These are phyloP conservation scores for Neopestalotiopsis rosae DNA, from an alignment of 2,329 filamentous ascomycete genomes.

Conservation along the genomic window DNA sequence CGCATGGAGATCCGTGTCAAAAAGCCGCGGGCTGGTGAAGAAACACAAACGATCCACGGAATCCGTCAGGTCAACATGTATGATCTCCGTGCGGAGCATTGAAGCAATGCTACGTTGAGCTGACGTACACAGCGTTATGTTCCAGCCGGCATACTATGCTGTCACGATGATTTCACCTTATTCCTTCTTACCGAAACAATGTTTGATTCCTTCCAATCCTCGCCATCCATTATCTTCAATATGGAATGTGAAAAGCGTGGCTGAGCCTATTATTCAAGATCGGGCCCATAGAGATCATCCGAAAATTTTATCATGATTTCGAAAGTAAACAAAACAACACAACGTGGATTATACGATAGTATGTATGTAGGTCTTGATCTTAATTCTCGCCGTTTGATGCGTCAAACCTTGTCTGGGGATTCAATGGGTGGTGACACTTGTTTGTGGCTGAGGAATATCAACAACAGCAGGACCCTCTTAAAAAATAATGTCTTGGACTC, in stretches of 20 bases:
- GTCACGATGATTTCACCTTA: neutral
- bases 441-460: neutral
- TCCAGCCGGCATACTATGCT: neutral
- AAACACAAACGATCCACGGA: neutral
- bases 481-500: neutral
- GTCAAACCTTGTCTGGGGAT: neutral
- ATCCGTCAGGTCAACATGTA: neutral
- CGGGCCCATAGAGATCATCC: neutral
- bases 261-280: neutral
- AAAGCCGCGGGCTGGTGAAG: no score
- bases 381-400: neutral
- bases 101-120: neutral
- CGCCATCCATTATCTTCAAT: neutral
- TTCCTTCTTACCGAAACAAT: neutral
- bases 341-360: neutral
- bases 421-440: neutral
- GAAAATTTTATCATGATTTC: neutral
- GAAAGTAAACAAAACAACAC: neutral
- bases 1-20: neutral
- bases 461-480: neutral
- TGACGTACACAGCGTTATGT: neutral
- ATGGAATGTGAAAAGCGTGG: neutral
- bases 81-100: neutral
- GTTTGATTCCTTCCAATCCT: neutral
- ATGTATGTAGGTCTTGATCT: conserved; percentile 2